A percentile compares a stretch with the other conserved stretches of the same genome.
phyloP scores from a whole-genome alignment of 495 filamentous ascomycete genomes.

The Echria macrotheca region DNA sequence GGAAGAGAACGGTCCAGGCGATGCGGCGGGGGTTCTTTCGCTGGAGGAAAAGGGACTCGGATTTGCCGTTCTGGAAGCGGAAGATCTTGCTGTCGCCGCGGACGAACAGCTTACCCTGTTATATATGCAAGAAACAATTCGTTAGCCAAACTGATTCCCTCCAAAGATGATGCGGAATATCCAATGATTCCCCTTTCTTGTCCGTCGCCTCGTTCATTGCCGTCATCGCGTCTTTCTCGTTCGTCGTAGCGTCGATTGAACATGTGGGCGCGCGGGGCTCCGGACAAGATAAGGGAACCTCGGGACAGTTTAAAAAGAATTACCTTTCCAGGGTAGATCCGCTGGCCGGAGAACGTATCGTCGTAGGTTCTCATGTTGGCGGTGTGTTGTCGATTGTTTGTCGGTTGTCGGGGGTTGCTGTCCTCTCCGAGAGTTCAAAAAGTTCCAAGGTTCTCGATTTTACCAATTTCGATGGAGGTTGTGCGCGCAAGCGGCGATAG shows the following conservation, averaged over 20 bases:
- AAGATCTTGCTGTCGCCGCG: slow-evolving; percentile 99
- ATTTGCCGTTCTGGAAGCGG: slow-evolving; percentile 99
- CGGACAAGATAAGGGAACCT: too few relatives aligned
- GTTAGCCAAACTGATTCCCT: background rate
- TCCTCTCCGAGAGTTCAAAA: slow-evolving; percentile 26
- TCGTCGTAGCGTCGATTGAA: too few relatives aligned
- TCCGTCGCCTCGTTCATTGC: background rate
- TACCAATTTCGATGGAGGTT: slow-evolving; percentile 35
- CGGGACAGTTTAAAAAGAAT: slow-evolving; percentile 28
- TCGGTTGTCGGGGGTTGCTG: slow-evolving; percentile 31
- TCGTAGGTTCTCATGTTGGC: slow-evolving; percentile 96
- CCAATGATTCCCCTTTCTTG: too few relatives aligned
- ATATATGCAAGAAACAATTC: background rate
- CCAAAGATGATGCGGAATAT: too few relatives aligned
- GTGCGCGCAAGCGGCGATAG: slow-evolving; percentile 32
- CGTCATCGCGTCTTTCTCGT: slow-evolving; percentile 2
- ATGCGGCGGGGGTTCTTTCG: slow-evolving; percentile 99
- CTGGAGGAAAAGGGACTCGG: slow-evolving; percentile 98
- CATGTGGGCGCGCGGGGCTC: too few relatives aligned
- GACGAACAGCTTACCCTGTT: slow-evolving; percentile 95
- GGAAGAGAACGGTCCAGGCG: slow-evolving; percentile 95
- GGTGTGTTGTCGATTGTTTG: slow-evolving; percentile 39
- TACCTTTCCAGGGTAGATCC: slow-evolving; percentile 99
- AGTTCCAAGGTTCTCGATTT: slow-evolving; percentile 30
- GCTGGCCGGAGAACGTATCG: slow-evolving; percentile 94